These are phyloP conservation scores for Termitomyces sp. DNA, from an alignment of 1,284 basidiomycete species.

Conservation along the genomic window DNA sequence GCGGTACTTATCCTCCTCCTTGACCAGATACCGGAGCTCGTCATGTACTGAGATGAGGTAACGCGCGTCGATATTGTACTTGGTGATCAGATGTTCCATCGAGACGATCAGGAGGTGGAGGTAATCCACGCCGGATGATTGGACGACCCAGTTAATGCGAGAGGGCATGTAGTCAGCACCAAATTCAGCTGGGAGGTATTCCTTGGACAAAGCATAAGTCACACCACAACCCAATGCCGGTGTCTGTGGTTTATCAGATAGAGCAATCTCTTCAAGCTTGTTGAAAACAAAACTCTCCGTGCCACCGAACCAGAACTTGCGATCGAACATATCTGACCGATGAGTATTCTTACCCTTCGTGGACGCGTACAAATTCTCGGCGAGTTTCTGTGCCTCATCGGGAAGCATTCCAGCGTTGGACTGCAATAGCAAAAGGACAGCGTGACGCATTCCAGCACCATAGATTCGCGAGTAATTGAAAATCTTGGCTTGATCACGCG, in stretches of 20 bases:
- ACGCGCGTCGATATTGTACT: conserved; percentile 84
- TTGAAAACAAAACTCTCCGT: conserved; percentile 99
- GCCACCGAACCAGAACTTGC: conserved; percentile 96
- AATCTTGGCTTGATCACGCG: conserved; percentile 94
- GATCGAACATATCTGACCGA: conserved; percentile 60
- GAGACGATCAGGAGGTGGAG: conserved; percentile 93
- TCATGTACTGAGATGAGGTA: conserved; percentile 98
- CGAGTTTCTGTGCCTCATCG: conserved; percentile 77
- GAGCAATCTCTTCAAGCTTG: conserved; percentile 94
- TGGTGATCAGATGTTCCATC: conserved; percentile 85
- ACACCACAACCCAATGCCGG: conserved; percentile 94
- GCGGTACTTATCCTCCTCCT: conserved; percentile 84
- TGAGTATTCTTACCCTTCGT: conserved; percentile 92
- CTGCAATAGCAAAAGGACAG: conserved; percentile 85
- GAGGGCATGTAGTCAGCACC: conserved; percentile 92
- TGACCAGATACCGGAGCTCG: conserved; percentile 91
- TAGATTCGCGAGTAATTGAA: conserved; percentile 99
- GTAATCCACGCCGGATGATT: conserved; percentile 98
- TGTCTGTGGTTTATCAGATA: conserved; percentile 83
- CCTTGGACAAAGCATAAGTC: conserved; percentile 87
- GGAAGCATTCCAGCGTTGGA: conserved; percentile 77
- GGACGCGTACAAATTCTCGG: conserved; percentile 84
- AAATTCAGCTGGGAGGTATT: conserved; percentile 75
- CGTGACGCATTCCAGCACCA: conserved; percentile 95
- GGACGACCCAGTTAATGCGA: conserved; percentile 99